Conservation (phyloP, 805 yeast species). For the Maudiozyma saulgeensis region DNA sequence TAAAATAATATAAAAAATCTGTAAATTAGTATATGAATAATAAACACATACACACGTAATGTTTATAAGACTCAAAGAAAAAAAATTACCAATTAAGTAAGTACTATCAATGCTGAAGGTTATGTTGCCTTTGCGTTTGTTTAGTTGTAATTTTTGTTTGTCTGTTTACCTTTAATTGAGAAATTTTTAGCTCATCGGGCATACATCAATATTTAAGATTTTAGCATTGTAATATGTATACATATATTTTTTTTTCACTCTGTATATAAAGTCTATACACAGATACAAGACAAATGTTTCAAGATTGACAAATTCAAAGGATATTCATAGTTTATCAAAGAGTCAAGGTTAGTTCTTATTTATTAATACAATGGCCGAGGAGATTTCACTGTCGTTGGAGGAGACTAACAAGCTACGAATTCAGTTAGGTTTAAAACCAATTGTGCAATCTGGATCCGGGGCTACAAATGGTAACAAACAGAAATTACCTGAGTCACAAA, state of each 20-base stretch:
- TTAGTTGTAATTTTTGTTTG: no score
- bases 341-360: not conserved
- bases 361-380: conserved; percentile 13
- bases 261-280: no score
- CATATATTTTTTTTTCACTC: no score
- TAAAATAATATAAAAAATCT: conserved; percentile 6
- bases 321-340: not conserved
- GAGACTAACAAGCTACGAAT: conserved; percentile 37
- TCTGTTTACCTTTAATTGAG: no score
- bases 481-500: not conserved
- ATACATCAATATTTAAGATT: not conserved
- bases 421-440: conserved; percentile 33
- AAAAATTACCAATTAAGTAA: no score
- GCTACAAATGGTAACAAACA: not conserved
- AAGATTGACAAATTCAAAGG: not conserved
- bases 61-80: not conserved
- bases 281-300: no score
- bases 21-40: conserved; percentile 14
- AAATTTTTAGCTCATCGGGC: not conserved
- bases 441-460: conserved; percentile 15
- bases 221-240: not conserved
- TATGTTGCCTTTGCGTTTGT: no score
- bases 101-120: no score
- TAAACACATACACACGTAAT: not conserved
- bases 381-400: conserved; percentile 27